Evolutionary conservation across 2,329 filamentous ascomycete species (phyloP), one percentile per base, ranked within the genome.

Genomic region (Penicillium sp.): DNA sequence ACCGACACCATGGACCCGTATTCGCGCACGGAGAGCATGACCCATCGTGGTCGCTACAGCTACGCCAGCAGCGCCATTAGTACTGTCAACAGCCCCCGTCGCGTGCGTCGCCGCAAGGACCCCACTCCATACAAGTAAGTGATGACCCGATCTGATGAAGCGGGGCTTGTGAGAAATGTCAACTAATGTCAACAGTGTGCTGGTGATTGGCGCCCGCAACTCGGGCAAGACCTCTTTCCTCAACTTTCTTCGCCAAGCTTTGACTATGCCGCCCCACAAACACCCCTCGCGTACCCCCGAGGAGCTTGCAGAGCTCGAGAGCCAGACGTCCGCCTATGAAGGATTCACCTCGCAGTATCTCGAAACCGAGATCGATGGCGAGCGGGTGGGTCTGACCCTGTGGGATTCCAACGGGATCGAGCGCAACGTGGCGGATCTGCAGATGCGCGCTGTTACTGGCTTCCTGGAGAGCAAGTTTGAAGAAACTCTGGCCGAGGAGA

Each of bases 381-480:
- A 98, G 67, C 81, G 90, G 35, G 77, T 98, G 32, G 92, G 92
- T 6, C 69, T 98, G 49, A 98, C 92, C 0, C 69, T 98, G 20
- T 98, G 92, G 92, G 92, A 98, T 62, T 96, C 92, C 0, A 83
- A 92, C 56, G 92, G 92, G 1, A 69, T 98, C 38, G 90, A 98
- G 67, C 94, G 90, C 74, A 92, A 86, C 55, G 79, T 96, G 23
- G 88, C 95, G 35, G 92, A 96, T 62, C 77, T 96, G 49, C 92
- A 98, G 66, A 73, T 98, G 50, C 80, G 89, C 44, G 87, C 94
- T 61, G 89, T 96, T 72, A 82, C 84, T 22, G 76, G 83, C 6
- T 98, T 98, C 68, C 72, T 98, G 42, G 92, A 98, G 71, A 90
- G 84, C 71, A 96, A 96, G 65, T 98, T 98, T 54, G 90, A 98